Percentiles rank a stretch among this genome's conserved stretches.
Conservation (phyloP, 805 yeast species). For the Yarrowia bubula region DNA sequence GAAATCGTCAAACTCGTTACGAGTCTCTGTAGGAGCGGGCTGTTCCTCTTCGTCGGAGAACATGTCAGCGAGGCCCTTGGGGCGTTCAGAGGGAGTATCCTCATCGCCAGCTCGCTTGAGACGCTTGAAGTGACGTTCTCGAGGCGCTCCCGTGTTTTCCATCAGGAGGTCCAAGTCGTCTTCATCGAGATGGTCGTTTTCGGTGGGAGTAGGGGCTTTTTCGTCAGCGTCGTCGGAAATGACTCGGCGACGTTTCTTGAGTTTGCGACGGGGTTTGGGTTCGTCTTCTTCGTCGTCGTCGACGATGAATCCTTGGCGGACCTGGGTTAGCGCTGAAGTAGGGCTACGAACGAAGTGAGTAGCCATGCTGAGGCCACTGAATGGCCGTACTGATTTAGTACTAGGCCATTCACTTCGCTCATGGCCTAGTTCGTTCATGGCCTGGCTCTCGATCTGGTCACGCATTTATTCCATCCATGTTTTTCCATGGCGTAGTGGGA, state of each 20-base stretch:
- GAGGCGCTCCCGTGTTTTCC: conserved; percentile 72
- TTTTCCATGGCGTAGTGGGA: too few relatives aligned
- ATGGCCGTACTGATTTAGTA: not conserved
- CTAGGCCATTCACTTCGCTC: too few relatives aligned
- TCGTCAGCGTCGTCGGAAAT: conserved; percentile 25
- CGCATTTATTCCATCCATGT: too few relatives aligned
- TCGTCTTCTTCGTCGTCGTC: conserved; percentile 78
- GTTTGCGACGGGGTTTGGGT: conserved; percentile 34
- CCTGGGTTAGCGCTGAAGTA: conserved; percentile 35
- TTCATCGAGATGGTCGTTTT: conserved; percentile 59
- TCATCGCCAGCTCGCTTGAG: conserved; percentile 68
- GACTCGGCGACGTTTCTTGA: conserved; percentile 33
- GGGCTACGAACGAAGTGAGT: not conserved
- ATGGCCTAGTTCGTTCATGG: too few relatives aligned
- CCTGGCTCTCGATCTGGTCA: too few relatives aligned
- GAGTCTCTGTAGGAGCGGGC: conserved; percentile 36
- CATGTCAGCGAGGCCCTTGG: conserved; percentile 59
- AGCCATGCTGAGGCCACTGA: not conserved
- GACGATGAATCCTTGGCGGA: conserved; percentile 90
- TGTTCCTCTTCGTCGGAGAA: conserved; percentile 56
- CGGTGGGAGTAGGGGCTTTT: not conserved
- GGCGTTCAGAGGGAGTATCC: conserved; percentile 35
- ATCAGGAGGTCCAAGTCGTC: conserved; percentile 89
- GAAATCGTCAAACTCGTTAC: conserved; percentile 87
- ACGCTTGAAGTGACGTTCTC: conserved; percentile 62